Conservation (phyloP, 148 eudicot species). For the Camellia granthamiana region DNA sequence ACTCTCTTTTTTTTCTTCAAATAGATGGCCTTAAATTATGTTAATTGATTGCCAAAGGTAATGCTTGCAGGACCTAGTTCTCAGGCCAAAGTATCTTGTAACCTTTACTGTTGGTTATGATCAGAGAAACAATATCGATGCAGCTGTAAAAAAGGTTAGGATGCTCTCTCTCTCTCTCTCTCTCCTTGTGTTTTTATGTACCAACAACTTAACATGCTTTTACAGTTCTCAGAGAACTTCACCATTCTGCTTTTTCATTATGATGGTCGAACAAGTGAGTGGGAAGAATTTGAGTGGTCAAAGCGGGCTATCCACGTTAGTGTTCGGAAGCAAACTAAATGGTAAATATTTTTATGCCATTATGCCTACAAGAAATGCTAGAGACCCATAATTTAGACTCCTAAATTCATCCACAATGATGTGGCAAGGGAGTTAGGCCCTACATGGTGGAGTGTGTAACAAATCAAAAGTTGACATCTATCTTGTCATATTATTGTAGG, state of each 20-base stretch:
- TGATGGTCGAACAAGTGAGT: constrained; percentile 77
- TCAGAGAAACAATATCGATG: constrained; percentile 67
- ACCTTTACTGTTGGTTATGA: constrained; percentile 80
- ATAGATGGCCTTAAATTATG: background rate
- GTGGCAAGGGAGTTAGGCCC: no score
- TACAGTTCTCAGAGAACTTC: constrained; percentile 78
- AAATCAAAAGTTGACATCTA: no score
- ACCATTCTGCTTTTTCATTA: constrained; percentile 75
- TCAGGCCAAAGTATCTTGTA: constrained; percentile 63
- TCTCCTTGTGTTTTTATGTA: background rate
- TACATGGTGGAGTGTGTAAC: no score
- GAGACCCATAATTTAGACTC: no score
- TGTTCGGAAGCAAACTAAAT: constrained; percentile 77
- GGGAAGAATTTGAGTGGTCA: constrained; percentile 95
- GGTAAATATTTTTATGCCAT: constrained; percentile 37
- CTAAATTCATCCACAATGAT: no score
- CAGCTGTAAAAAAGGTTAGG: constrained; percentile 71
- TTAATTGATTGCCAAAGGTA: background rate
- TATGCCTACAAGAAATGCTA: no score
- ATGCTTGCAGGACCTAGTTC: constrained; percentile 55
- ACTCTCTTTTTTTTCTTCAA: no score
- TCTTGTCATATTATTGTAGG: no score
- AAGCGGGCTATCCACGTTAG: constrained; percentile 79
- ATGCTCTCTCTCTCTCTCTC: background rate
- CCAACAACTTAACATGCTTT: constrained; percentile 15